These are phyloP conservation scores for Xylaria venustula DNA, from an alignment of 495 filamentous ascomycete genomes.

Conservation along the genomic window DNA sequence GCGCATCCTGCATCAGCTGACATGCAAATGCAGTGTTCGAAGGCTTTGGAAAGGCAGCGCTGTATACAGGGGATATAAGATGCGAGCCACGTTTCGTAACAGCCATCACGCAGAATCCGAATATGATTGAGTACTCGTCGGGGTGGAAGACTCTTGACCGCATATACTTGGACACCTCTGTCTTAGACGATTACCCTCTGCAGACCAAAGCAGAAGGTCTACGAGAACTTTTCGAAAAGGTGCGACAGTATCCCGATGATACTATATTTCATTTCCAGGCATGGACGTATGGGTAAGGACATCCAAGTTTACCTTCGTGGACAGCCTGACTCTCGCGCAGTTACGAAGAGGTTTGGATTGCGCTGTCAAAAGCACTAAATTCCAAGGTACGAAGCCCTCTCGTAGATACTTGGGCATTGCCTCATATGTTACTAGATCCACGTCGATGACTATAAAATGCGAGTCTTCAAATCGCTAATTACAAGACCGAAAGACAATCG, in stretches of 20 bases:
- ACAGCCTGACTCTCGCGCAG: constrained; percentile 19
- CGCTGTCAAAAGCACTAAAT: constrained; percentile 66
- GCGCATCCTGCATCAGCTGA: background rate
- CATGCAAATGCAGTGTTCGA: constrained; percentile 63
- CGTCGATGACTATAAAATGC: constrained; percentile 75
- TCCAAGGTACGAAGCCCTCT: constrained; percentile 50
- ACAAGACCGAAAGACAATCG: constrained; percentile 29
- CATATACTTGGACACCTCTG: constrained; percentile 88
- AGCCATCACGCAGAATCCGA: constrained; percentile 63
- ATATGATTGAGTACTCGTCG: constrained; percentile 71
- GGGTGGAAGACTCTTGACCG: constrained; percentile 67
- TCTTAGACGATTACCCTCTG: constrained; percentile 49
- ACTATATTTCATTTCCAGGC: constrained; percentile 83
- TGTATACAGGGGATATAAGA: constrained; percentile 94
- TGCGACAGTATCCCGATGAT: constrained; percentile 65
- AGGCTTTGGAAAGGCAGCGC: constrained; percentile 66
- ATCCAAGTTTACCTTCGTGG: background rate
- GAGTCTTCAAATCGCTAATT: constrained; percentile 67
- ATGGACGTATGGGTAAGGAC: constrained; percentile 83
- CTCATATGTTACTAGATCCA: constrained; percentile 58
- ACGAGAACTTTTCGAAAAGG: constrained; percentile 67
- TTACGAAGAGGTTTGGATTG: constrained; percentile 88
- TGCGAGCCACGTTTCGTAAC: constrained; percentile 61
- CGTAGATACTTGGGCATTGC: background rate
- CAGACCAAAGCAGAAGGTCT: constrained; percentile 70